Conservation (phyloP, 371 early-diverging fungal genomes). For the Dichotomocladium elegans region DNA sequence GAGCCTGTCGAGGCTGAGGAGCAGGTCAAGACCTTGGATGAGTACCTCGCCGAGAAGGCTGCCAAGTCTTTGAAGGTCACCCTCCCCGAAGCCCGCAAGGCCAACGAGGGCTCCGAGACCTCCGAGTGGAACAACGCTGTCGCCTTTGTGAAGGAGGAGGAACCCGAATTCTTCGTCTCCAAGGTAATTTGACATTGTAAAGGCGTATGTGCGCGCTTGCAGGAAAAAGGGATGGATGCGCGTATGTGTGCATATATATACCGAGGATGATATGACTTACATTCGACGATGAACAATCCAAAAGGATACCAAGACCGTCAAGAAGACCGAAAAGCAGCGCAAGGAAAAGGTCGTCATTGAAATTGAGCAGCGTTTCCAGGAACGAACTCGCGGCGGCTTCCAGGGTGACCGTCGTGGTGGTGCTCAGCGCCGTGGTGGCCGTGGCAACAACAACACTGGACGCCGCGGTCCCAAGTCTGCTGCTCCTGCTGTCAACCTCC, state of each 20-base stretch:
- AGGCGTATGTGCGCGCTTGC: too few relatives aligned
- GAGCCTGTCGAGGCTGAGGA: conserved; percentile 62
- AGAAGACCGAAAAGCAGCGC: conserved; percentile 33
- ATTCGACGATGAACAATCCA: too few relatives aligned
- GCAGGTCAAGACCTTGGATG: conserved; percentile 71
- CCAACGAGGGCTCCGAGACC: conserved; percentile 79
- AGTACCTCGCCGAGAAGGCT: conserved; percentile 73
- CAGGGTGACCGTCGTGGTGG: conserved; percentile 40
- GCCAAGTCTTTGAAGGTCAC: conserved; percentile 62
- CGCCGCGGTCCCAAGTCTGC: conserved; percentile 40
- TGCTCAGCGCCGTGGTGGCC: conserved; percentile 19
- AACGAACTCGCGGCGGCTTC: conserved; percentile 40
- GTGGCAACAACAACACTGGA: conserved; percentile 32
- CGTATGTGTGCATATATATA: not conserved
- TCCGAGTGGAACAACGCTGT: conserved; percentile 75
- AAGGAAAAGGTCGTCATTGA: conserved; percentile 60
- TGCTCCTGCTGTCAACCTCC: conserved; percentile 60
- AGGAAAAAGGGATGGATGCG: too few relatives aligned
- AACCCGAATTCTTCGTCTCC: conserved; percentile 59
- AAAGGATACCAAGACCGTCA: conserved; percentile 45
- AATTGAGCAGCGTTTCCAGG: conserved; percentile 48
- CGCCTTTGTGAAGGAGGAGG: conserved; percentile 66
- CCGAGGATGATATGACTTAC: not conserved
- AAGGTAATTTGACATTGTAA: conserved; percentile 47
- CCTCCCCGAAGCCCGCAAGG: conserved; percentile 66